Evolutionary conservation across 2,329 filamentous ascomycete genomes (phyloP).

Genomic region (Acrodontium crateriforme): DNA sequence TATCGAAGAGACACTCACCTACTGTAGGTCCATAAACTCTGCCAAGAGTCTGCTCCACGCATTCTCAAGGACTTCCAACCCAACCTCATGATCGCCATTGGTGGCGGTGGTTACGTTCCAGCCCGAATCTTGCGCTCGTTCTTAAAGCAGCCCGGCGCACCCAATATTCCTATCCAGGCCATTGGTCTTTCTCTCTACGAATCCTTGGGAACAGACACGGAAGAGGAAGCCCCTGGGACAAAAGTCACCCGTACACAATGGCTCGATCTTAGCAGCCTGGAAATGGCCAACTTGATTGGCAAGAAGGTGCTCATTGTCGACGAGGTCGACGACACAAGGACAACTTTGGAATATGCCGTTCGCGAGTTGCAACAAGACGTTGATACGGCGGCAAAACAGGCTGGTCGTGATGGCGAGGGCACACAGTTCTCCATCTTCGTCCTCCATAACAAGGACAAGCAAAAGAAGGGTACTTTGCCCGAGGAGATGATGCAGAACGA

Average conservation of each 20-base stretch:
- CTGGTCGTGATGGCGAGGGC: conserved; percentile 55
- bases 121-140: conserved; percentile 96
- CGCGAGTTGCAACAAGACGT: conserved; percentile 92
- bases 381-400: conserved; percentile 58
- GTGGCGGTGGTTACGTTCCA: conserved; percentile 91
- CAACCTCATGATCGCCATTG: conserved; percentile 96
- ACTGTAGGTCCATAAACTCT: conserved; percentile 87
- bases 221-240: conserved; percentile 67
- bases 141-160: conserved; percentile 70
- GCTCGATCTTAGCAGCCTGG: conserved; percentile 77
- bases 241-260: conserved; percentile 97
- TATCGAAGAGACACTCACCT: not conserved
- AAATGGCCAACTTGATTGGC: conserved; percentile 79
- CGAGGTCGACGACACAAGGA: conserved; percentile 90
- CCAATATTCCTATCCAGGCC: conserved; percentile 98
- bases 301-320: conserved; percentile 89
- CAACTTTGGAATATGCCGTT: conserved; percentile 86
- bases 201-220: conserved; percentile 44
- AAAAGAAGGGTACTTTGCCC: conserved; percentile 80
- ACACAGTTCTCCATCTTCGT: conserved; percentile 93
- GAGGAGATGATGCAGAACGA: conserved; percentile 57
- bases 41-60: conserved; percentile 66
- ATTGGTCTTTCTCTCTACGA: conserved; percentile 98
- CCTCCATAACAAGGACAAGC: conserved; percentile 96
- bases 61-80: conserved; percentile 81